Evolutionary conservation across 192 early-diverging fungal genomes (phyloP).

Genomic region (Pecoramyces ruminantium): DNA sequence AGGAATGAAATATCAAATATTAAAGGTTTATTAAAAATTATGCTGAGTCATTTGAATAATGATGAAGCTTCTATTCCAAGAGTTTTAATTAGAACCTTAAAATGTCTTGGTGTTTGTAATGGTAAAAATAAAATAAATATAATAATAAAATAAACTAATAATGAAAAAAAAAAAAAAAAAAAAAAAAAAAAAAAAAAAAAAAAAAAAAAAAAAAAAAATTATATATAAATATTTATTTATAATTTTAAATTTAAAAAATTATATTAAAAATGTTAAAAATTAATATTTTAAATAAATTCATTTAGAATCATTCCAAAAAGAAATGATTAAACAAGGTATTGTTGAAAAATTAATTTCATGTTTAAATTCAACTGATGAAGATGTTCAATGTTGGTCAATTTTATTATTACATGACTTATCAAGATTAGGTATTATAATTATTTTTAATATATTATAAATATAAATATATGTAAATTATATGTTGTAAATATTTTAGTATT

Average conservation of each 20-base stretch:
- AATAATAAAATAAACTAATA: too few relatives aligned
- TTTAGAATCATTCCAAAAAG: slow-evolving; percentile 30
- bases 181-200: too few relatives aligned
- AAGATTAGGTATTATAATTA: slow-evolving; percentile 8
- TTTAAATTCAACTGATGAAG: slow-evolving; percentile 37
- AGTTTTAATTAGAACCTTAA: slow-evolving; percentile 50
- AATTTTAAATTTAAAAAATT: too few relatives aligned
- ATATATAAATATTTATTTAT: too few relatives aligned
- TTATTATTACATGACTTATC: slow-evolving; percentile 23
- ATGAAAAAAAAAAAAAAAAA: too few relatives aligned
- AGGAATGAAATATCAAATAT: slow-evolving; percentile 34
- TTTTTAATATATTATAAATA: not conserved
- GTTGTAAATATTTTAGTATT: slow-evolving; percentile 2
- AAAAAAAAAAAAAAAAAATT: too few relatives aligned
- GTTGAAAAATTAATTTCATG: slow-evolving; percentile 44
- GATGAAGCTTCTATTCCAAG: slow-evolving; percentile 49
- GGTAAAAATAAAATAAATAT: slow-evolving; percentile 9
- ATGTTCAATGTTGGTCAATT: slow-evolving; percentile 60
- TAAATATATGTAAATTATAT: not conserved
- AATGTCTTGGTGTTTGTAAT: slow-evolving; percentile 45
- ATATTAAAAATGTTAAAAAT: too few relatives aligned
- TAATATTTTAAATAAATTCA: too few relatives aligned
- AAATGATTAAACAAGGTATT: slow-evolving; percentile 40
- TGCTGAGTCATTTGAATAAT: slow-evolving; percentile 32
- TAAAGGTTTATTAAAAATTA: slow-evolving; percentile 35